These are phyloP conservation scores for Cytospora piceae DNA, from an alignment of 2,329 filamentous ascomycete species.

Conservation along the genomic window DNA sequence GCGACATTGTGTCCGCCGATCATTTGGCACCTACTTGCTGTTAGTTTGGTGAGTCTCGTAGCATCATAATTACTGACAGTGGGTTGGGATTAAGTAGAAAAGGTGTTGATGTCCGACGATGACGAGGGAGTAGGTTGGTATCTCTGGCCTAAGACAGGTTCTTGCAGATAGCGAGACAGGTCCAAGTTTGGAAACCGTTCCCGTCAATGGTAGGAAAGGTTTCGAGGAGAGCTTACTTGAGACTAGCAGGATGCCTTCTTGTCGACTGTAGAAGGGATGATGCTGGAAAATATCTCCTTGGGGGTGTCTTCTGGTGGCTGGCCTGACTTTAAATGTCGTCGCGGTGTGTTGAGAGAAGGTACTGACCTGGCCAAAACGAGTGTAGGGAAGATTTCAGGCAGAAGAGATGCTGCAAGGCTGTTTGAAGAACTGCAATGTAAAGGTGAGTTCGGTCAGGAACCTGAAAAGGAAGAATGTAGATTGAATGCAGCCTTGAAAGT, in stretches of 20 bases:
- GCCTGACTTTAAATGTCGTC: background rate
- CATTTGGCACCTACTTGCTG: background rate
- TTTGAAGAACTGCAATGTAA: background rate
- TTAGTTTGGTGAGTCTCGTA: background rate
- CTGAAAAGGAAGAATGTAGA: background rate
- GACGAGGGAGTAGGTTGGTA: too few relatives aligned
- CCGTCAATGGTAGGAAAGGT: background rate
- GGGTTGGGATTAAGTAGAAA: background rate
- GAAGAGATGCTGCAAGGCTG: too few relatives aligned
- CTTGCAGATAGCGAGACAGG: background rate
- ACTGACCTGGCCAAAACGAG: background rate
- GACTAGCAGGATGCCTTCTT: background rate
- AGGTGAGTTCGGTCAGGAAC: background rate
- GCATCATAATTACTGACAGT: background rate
- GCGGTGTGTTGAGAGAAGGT: background rate
- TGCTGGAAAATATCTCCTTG: background rate
- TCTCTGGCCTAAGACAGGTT: background rate
- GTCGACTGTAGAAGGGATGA: background rate
- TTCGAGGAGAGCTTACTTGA: background rate
- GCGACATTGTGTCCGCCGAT: slow-evolving; percentile 56
- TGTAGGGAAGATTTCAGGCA: background rate
- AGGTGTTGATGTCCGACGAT: background rate
- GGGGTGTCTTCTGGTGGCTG: background rate
- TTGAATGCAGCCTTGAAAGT: background rate
- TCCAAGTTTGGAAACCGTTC: background rate